phyloP scores from a whole-genome alignment of 306 rosid genomes.

The Pyrus pyrifolia region DNA sequence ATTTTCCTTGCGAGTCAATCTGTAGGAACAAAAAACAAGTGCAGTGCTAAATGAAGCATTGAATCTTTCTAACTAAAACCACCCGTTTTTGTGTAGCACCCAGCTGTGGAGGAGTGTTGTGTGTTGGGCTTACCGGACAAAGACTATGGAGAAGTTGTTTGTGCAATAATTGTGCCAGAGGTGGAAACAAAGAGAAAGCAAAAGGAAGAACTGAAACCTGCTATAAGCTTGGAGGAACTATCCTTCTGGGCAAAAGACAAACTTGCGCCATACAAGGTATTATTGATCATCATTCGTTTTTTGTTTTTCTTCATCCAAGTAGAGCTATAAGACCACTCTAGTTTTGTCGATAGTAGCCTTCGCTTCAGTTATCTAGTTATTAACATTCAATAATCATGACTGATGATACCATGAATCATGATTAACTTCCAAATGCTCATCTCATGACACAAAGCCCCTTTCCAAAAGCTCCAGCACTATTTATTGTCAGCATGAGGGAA shows the following conservation, averaged over 20 bases:
- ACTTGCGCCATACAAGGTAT: conserved; percentile 95
- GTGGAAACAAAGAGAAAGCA: conserved; percentile 31
- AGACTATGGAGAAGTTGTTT: conserved; percentile 76
- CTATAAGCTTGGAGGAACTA: conserved; percentile 58
- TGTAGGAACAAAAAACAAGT: neutral
- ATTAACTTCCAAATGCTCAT: neutral
- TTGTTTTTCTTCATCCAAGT: neutral
- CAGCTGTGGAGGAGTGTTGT: conserved; percentile 73
- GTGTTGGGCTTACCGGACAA: conserved; percentile 82
- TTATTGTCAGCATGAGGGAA: too few relatives aligned
- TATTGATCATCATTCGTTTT: conserved; percentile 6
- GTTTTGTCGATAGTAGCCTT: neutral
- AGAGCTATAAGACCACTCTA: too few relatives aligned
- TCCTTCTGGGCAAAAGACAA: conserved; percentile 72
- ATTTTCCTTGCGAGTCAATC: neutral
- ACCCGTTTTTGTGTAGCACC: conserved; percentile 48
- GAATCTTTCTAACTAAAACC: conserved; percentile 10
- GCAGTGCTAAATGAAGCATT: neutral
- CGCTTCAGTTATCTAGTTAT: neutral
- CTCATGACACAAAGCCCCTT: too few relatives aligned
- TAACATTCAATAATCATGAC: neutral
- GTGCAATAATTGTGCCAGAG: conserved; percentile 64
- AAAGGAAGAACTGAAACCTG: conserved; percentile 47
- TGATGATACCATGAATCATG: too few relatives aligned
- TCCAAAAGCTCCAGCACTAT: too few relatives aligned